Evolutionary conservation across 176 grass and related monocot genomes (phyloP), one percentile per base, ranked within the genome.

Genomic region (Panicum miliaceum): DNA sequence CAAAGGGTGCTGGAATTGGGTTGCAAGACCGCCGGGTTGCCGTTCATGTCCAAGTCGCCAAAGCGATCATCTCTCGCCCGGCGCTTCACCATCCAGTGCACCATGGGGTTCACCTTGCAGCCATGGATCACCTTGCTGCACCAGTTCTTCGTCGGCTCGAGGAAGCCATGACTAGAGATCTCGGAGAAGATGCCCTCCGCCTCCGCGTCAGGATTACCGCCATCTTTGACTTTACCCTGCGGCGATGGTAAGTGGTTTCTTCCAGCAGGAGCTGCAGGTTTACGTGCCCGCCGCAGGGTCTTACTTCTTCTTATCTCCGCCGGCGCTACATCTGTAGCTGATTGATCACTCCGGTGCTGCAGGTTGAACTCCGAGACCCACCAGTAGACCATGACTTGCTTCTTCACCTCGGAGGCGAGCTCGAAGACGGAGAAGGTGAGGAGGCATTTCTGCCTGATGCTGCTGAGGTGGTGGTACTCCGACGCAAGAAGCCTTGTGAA

Each of bases 81-180:
- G 11, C 7, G 15, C 77, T 91, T 91, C 45, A 88, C n/a, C 82
- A 78, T 91, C 90, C 90, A 91, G 64, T 91, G 90, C 71, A 88
- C 85, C 29, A 91, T 71, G 1, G 85, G 85, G 82, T 91, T 84
- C 18, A 91, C 85, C 27, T 32, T 19, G 90, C 90, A 91, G 2
- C 86, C 90, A 16, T 88, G 86, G 56, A 90, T 87, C 25, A 13
- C 65, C 47, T 5, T 3, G 76, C 27, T 81, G 84, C 90, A 85
- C 4, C n/a, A 27, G 66, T 82, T 91, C 38, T 42, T 81, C 3
- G 66, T 50, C 16, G 90, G 77, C 81, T 88, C 77, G 1, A 91
- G 82, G 90, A 85, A 91, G 46, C 90, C 90, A 3, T 5, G 2
- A 0, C 2, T 1, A 8, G 54, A 75, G 38, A 91, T 47, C 47